Evolutionary conservation across 176 grass and related monocot genomes (phyloP), one percentile per base, ranked within the genome.

Genomic region (Musa schizocarpa): DNA sequence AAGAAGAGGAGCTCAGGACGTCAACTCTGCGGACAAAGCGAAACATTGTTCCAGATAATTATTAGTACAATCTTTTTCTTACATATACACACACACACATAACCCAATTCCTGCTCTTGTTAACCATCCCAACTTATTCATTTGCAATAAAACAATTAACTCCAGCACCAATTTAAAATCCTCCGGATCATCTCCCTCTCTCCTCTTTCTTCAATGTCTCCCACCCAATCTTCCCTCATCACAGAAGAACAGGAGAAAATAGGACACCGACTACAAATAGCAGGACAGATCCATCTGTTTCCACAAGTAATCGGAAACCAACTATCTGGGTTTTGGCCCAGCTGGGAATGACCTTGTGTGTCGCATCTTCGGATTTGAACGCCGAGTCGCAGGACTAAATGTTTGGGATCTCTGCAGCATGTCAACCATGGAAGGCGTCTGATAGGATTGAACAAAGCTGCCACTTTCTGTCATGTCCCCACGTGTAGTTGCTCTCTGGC

Each of bases 371-470:
- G 81, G 81, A 67, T 65, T 74, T 23, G 57, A 77, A 22, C 51
- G 73, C 52, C 52, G 78, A 55, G 59, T 74, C 1, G 76, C 52
- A 54, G 65, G 83, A 17, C 65, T 92, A 83, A 92, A 78, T 27
- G 89, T 92, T 78, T 92, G 89, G 2, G 92, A 96, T 8, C 83
- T 87, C 73, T 89, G 79, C 71, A 96, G 82, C 92, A 96, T 96
- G 74, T 92, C 92, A 0, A 82, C 87, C 92, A 96, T 96, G 21
- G 92, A 92, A 22, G 85, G 73, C 4, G 92, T 96, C 79, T 96
- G 93, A 74, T 96, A 96, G 0, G 92, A 68, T 75, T 92, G 89
- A 75, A 88, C 23, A 13, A 92, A 72, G 73, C 85, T 96, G n/a
- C 76, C 78, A 0, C 93, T 92, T 54, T 90, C 81, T 0, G 85